Percentiles rank a stretch among this genome's conserved stretches.
Conservation (phyloP, 371 early-diverging fungal species). For the Mortierella sp. region DNA sequence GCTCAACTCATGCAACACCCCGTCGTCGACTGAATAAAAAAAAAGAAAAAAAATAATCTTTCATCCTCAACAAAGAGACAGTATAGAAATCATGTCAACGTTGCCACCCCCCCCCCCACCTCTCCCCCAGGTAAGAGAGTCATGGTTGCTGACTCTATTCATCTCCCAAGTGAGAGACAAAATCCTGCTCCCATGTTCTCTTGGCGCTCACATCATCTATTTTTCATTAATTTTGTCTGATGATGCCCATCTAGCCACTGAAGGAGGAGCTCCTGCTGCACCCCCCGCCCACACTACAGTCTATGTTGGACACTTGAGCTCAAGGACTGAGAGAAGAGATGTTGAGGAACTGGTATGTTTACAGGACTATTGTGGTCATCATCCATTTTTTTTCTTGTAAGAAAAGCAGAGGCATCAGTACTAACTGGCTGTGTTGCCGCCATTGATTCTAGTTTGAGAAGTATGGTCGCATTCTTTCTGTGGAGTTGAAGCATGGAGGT, state of each 20-base stretch:
- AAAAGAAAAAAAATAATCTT: too few species aligned
- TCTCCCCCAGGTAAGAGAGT: slow-evolving; percentile 32
- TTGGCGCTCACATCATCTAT: too few species aligned
- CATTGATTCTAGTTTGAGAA: slow-evolving; percentile 42
- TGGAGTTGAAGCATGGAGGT: slow-evolving; percentile 57
- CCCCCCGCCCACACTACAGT: slow-evolving; percentile 38
- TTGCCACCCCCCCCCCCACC: slow-evolving; percentile 48
- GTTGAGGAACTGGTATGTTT: slow-evolving; percentile 54
- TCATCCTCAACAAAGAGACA: too few species aligned
- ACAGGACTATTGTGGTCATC: too few species aligned
- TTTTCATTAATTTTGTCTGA: too few species aligned
- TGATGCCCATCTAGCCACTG: slow-evolving; percentile 4
- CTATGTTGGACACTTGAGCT: slow-evolving; percentile 56
- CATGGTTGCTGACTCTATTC: too few species aligned
- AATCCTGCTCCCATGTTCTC: background rate
- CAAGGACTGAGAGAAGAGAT: slow-evolving; percentile 55
- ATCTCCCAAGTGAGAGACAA: background rate
- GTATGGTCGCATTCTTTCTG: slow-evolving; percentile 55
- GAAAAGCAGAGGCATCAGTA: background rate
- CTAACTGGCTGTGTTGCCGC: background rate
- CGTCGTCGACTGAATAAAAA: too few species aligned
- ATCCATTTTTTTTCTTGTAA: background rate
- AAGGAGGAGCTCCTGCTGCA: slow-evolving; percentile 27
- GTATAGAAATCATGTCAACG: slow-evolving; percentile 20
- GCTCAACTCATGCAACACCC: too few species aligned